These are phyloP conservation scores for Phaeomoniella chlamydospora DNA, from an alignment of 2,329 filamentous ascomycete genomes.

Conservation along the genomic window DNA sequence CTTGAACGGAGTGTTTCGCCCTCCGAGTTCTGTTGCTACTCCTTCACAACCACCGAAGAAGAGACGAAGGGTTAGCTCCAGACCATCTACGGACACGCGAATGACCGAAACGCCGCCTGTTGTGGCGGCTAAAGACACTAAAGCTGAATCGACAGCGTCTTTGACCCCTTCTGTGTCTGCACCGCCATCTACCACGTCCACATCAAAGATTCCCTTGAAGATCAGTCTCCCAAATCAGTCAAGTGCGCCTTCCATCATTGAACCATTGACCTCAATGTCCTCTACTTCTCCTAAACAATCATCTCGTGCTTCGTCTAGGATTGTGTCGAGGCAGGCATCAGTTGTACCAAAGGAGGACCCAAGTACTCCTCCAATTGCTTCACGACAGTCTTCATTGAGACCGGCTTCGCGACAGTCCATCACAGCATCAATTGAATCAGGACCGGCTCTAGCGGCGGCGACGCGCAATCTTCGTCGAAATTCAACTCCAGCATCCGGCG, in stretches of 20 bases:
- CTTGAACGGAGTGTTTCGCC: background rate
- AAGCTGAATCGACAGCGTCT: conserved; percentile 2
- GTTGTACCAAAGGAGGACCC: background rate
- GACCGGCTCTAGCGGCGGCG: conserved; percentile 23
- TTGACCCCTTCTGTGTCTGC: conserved; percentile 9
- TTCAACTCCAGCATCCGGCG: background rate
- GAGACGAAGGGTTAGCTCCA: conserved; percentile 9
- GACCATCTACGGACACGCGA: conserved; percentile 3
- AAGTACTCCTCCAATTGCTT: background rate
- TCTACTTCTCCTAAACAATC: background rate
- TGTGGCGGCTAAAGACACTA: background rate
- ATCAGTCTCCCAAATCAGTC: background rate
- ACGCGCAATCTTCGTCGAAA: conserved; percentile 5
- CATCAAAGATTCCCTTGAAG: background rate
- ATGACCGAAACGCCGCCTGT: conserved; percentile 6
- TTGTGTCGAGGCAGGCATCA: background rate
- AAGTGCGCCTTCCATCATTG: background rate
- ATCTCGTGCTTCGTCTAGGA: background rate
- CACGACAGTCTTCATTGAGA: background rate
- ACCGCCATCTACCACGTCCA: background rate
- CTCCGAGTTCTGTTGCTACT: background rate
- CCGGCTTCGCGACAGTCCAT: conserved; percentile 4
- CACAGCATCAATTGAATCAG: conserved; percentile 9
- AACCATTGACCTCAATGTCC: background rate
- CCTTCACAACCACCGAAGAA: conserved; percentile 3